phyloP scores from a whole-genome alignment of 345 rosid species.

The Arabidopsis arenosa region DNA sequence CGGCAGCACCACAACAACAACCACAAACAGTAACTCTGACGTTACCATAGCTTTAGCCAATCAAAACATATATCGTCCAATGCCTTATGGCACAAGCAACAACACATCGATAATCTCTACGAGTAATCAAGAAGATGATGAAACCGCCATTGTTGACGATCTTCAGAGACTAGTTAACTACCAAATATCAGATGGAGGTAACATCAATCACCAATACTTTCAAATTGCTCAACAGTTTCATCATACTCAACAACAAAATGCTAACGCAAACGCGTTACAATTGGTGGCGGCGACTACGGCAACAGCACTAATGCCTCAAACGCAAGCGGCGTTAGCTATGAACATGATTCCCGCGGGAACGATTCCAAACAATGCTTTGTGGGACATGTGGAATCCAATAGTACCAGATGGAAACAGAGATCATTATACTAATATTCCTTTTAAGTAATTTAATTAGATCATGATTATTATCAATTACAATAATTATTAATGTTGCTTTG shows the following conservation, averaged over 20 bases:
- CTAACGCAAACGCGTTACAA: conserved; percentile 48
- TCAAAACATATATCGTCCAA: conserved; percentile 57
- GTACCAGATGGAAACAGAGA: conserved; percentile 64
- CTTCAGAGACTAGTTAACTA: conserved; percentile 71
- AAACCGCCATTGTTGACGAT: conserved; percentile 59
- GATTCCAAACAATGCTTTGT: conserved; percentile 54
- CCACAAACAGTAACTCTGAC: conserved; percentile 59
- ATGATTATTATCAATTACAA: background rate
- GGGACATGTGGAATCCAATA: conserved; percentile 88
- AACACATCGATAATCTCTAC: conserved; percentile 41
- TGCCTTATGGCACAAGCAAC: conserved; percentile 46
- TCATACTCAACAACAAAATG: conserved; percentile 49
- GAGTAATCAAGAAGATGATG: conserved; percentile 40
- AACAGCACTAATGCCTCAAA: conserved; percentile 39
- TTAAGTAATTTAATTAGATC: conserved; percentile 54
- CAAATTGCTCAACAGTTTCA: conserved; percentile 53
- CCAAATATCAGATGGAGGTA: conserved; percentile 54
- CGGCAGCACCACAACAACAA: conserved; percentile 51
- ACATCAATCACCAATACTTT: conserved; percentile 50
- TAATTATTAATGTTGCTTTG: conserved; percentile 13
- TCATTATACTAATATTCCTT: conserved; percentile 53
- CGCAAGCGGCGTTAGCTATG: conserved; percentile 53
- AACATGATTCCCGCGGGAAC: conserved; percentile 52
- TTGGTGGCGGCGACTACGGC: conserved; percentile 45
- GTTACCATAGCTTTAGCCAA: conserved; percentile 71